These are phyloP conservation scores for Vigna radiata DNA, from an alignment of 306 rosid species.

Conservation along the genomic window DNA sequence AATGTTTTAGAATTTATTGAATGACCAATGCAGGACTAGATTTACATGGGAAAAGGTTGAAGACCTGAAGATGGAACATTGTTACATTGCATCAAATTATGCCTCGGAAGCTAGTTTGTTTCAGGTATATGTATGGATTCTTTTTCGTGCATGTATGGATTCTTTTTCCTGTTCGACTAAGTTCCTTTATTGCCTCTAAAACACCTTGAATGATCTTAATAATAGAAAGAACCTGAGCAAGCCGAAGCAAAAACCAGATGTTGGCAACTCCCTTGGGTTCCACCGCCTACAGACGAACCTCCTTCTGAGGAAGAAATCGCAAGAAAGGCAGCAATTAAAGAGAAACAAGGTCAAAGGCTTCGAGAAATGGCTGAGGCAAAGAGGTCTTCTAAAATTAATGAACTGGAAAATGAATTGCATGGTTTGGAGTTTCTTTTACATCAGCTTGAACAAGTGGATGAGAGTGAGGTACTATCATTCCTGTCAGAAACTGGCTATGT, in stretches of 20 bases:
- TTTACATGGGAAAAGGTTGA: slow-evolving; percentile 52
- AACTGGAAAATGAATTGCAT: slow-evolving; percentile 75
- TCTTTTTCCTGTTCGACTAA: slow-evolving; percentile 13
- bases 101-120: slow-evolving; percentile 67
- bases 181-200: slow-evolving; percentile 37
- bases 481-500: slow-evolving; percentile 70
- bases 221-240: slow-evolving; percentile 64
- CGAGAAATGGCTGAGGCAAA: slow-evolving; percentile 93
- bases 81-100: slow-evolving; percentile 76
- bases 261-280: slow-evolving; percentile 91
- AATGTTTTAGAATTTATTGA: slow-evolving; percentile 17
- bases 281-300: slow-evolving; percentile 80
- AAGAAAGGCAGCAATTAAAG: slow-evolving; percentile 87
- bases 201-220: slow-evolving; percentile 5
- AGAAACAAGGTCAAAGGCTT: slow-evolving; percentile 84
- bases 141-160: neutral
- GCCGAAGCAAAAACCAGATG: slow-evolving; percentile 73
- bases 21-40: slow-evolving; percentile 60
- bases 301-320: slow-evolving; percentile 91
- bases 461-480: slow-evolving; percentile 61
- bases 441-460: slow-evolving; percentile 77
- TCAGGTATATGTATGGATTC: slow-evolving; percentile 55
- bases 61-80: slow-evolving; percentile 80
- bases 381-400: slow-evolving; percentile 76
- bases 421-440: slow-evolving; percentile 74